Conservation (phyloP, 495 filamentous ascomycete species). For the Cenococcum geophilum region DNA sequence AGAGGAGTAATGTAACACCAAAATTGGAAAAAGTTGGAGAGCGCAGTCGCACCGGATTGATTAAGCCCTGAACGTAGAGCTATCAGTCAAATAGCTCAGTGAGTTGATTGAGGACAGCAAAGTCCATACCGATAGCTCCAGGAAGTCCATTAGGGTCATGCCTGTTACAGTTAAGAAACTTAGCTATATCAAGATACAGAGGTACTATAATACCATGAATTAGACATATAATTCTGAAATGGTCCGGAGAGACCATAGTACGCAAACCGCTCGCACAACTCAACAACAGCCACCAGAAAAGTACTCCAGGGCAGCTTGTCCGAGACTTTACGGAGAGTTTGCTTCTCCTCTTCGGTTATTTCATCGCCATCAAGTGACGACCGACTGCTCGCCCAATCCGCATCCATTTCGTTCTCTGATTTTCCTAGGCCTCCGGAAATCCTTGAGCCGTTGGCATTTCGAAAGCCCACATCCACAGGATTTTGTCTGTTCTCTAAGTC, state of each 20-base stretch:
- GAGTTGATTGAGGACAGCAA: background rate
- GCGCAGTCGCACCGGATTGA: constrained; percentile 50
- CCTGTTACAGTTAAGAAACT: background rate
- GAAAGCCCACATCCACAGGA: background rate
- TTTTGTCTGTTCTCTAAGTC: no score
- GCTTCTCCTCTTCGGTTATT: constrained; percentile 18
- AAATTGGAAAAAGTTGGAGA: constrained; percentile 59
- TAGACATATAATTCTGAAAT: constrained; percentile 33
- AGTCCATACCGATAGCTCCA: constrained; percentile 15
- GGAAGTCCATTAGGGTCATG: constrained; percentile 28
- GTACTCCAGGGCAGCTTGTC: constrained; percentile 30
- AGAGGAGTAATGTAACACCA: constrained; percentile 56
- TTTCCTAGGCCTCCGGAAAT: background rate
- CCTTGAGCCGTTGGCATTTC: background rate
- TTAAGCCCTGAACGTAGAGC: constrained; percentile 32
- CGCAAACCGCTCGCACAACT: constrained; percentile 29
- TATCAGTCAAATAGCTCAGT: constrained; percentile 30
- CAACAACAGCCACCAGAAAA: constrained; percentile 29
- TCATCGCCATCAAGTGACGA: constrained; percentile 5
- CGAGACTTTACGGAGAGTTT: constrained; percentile 22
- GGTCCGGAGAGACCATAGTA: constrained; percentile 30
- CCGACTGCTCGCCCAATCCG: background rate
- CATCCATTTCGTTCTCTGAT: background rate
- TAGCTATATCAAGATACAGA: constrained; percentile 4
- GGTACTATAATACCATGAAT: constrained; percentile 9